Base-by-base conservation (phyloP, 2,329 filamentous ascomycete genomes). In the Lasiodiplodia hormozganensis region DNA sequence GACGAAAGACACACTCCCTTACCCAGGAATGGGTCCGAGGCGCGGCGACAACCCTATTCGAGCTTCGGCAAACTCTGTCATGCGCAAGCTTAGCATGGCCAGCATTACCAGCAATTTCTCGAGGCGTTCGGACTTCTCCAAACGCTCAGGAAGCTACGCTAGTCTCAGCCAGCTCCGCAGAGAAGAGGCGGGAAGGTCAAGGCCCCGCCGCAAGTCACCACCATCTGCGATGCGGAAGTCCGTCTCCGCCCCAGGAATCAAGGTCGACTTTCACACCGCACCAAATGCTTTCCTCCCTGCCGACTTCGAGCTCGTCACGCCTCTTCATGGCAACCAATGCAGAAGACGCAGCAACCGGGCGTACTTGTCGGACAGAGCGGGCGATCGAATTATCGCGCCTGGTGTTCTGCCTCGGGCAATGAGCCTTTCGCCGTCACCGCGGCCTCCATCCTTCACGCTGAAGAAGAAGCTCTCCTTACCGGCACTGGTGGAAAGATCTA, bases 71-170 rank as follows among this genome's bases (percentile, higher is more conserved):
- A 93, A 92, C 43, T 92, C 92, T 0, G 88, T 97, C 75, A 97
- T 97, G 82, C 88, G 94, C 65, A 96, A 94, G 77, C 86, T 97
- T 71, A 97, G 92, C 79, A 90, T 93, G 74, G 90, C 91, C 60
- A 94, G 90, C 77, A 91, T 96, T 71, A 87, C 92, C 16, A 90
- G 87, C 72, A 91, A 91, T 58, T 94, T 96, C 75, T 87, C 88
- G 47, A 64, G 47, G 21, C 60, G 60, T 3, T 64, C 60, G 1
- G 60, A 91, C 58, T 94, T 96, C 75, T 87, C 88, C 51, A 92
- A 90, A 73, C 88, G 91, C 68, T 91, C 92, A 0, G 85, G 84
- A 49, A 92, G 90, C 71, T 82, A 83, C 72, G 83, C 80, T 1
- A 83, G 80, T 69, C 74, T 81, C 60, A 79, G 77, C 69, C 76